Conservation (phyloP, 2,329 filamentous ascomycete genomes). For the Pochonia chlamydosporia region DNA sequence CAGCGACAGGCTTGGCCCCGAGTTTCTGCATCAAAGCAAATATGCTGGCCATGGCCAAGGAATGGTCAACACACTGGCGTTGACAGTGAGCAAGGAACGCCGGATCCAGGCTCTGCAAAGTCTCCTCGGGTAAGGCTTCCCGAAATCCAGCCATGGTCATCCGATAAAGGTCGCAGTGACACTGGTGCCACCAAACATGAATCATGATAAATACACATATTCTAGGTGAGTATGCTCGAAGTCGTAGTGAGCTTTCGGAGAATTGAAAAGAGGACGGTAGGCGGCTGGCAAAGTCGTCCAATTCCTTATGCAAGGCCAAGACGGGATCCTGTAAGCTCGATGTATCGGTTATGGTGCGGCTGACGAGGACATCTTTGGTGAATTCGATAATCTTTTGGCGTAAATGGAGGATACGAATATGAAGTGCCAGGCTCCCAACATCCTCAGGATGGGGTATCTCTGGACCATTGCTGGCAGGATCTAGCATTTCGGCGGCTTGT, state of each 20-base stretch:
- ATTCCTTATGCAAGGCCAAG: slow-evolving; percentile 40
- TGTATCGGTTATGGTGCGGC: slow-evolving; percentile 34
- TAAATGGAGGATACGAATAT: slow-evolving; percentile 51
- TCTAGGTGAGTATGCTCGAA: slow-evolving; percentile 51
- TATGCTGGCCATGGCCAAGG: slow-evolving; percentile 49
- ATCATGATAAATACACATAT: slow-evolving; percentile 56
- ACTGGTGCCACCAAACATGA: slow-evolving; percentile 54
- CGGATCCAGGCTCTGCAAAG: slow-evolving; percentile 40
- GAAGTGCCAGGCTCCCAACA: slow-evolving; percentile 49
- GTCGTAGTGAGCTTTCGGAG: slow-evolving; percentile 48
- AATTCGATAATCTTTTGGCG: slow-evolving; percentile 49
- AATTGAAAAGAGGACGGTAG: slow-evolving; percentile 52
- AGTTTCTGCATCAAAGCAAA: slow-evolving; percentile 46
- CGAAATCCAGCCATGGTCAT: slow-evolving; percentile 45
- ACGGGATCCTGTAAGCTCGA: slow-evolving; percentile 34
- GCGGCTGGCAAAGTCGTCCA: slow-evolving; percentile 46
- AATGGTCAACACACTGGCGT: slow-evolving; percentile 47
- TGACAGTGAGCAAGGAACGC: slow-evolving; percentile 44
- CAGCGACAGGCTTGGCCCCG: slow-evolving; percentile 45
- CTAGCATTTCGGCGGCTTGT: slow-evolving; percentile 47
- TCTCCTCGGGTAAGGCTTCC: slow-evolving; percentile 40
- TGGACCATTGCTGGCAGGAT: slow-evolving; percentile 37
- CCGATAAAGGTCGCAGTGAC: slow-evolving; percentile 51
- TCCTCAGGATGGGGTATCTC: slow-evolving; percentile 39
- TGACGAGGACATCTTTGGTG: slow-evolving; percentile 35